phyloP scores from a whole-genome alignment of 2,329 filamentous ascomycete species.

The Ilyonectria mors-panacis region DNA sequence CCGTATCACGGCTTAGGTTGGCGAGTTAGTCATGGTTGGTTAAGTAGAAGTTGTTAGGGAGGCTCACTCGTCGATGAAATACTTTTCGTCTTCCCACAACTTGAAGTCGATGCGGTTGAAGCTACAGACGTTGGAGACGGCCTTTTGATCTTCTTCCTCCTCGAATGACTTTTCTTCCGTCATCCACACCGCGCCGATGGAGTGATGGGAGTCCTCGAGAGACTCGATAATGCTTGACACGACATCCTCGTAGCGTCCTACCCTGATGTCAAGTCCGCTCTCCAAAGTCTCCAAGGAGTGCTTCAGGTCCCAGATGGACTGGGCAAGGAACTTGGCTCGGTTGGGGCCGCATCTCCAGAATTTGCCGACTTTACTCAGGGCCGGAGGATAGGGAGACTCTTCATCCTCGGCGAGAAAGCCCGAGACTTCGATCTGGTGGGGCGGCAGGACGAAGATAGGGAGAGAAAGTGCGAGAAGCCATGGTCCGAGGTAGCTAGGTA shows the following conservation, averaged over 20 bases:
- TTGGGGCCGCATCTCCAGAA: constrained; percentile 84
- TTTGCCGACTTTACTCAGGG: constrained; percentile 73
- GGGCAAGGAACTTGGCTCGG: constrained; percentile 79
- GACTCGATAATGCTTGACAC: constrained; percentile 70
- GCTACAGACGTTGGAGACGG: constrained; percentile 67
- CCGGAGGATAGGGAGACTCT: constrained; percentile 77
- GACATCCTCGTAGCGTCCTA: constrained; percentile 73
- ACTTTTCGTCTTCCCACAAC: constrained; percentile 82
- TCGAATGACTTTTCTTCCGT: constrained; percentile 79
- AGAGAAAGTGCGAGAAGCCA: constrained; percentile 78
- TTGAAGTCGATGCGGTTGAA: constrained; percentile 71
- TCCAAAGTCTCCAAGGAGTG: constrained; percentile 69
- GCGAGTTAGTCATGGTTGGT: constrained; percentile 27
- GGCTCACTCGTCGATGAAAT: constrained; percentile 83
- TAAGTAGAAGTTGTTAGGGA: neutral
- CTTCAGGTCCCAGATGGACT: constrained; percentile 83
- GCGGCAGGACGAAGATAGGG: constrained; percentile 78
- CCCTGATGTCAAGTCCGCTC: constrained; percentile 75
- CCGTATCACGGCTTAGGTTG: constrained; percentile 73
- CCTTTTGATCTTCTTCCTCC: constrained; percentile 75
- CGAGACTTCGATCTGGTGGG: constrained; percentile 81
- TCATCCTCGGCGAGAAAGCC: constrained; percentile 74
- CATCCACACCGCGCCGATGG: constrained; percentile 80
- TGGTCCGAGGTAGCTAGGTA: constrained; percentile 65
- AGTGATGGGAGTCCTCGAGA: constrained; percentile 58